These are phyloP conservation scores for Lenzites betulinus DNA, from an alignment of 768 basidiomycete genomes.

Conservation along the genomic window DNA sequence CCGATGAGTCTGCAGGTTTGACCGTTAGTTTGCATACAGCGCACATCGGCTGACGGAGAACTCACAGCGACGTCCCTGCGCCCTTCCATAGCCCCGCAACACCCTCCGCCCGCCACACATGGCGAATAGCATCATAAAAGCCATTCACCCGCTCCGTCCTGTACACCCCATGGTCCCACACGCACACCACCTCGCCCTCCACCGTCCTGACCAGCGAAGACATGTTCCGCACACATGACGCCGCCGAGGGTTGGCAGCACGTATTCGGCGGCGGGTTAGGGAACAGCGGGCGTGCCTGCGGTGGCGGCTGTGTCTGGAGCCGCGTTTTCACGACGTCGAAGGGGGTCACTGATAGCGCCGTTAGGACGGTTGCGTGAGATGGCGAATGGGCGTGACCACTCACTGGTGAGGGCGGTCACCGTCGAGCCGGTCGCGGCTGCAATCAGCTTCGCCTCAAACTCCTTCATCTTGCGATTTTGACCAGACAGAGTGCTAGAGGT, in stretches of 20 bases:
- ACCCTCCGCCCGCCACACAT: constrained; percentile 83
- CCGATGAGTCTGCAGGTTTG: constrained; percentile 66
- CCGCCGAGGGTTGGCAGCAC: constrained; percentile 68
- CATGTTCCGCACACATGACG: constrained; percentile 72
- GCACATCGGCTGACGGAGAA: not conserved
- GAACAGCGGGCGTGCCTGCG: constrained; percentile 43
- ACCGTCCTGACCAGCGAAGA: constrained; percentile 65
- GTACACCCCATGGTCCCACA: constrained; percentile 76
- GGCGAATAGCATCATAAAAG: constrained; percentile 80
- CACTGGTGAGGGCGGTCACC: constrained; percentile 82
- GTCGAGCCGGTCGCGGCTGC: constrained; percentile 81
- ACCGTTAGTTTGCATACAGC: constrained; percentile 15
- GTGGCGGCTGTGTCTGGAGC: constrained; percentile 85
- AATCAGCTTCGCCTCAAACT: constrained; percentile 75
- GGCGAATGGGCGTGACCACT: constrained; percentile 26
- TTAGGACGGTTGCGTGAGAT: not conserved
- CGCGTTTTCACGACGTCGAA: constrained; percentile 98
- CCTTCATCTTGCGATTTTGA: constrained; percentile 51
- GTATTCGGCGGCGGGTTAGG: constrained; percentile 53
- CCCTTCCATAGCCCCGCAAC: constrained; percentile 93
- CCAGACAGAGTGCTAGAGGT: not conserved
- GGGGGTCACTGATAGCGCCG: constrained; percentile 79
- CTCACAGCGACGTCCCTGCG: constrained; percentile 86
- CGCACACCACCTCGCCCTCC: constrained; percentile 69
- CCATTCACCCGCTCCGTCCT: constrained; percentile 76